Base-by-base conservation (phyloP, 2,329 filamentous ascomycete species). In the Fusarium odoratissimum region DNA sequence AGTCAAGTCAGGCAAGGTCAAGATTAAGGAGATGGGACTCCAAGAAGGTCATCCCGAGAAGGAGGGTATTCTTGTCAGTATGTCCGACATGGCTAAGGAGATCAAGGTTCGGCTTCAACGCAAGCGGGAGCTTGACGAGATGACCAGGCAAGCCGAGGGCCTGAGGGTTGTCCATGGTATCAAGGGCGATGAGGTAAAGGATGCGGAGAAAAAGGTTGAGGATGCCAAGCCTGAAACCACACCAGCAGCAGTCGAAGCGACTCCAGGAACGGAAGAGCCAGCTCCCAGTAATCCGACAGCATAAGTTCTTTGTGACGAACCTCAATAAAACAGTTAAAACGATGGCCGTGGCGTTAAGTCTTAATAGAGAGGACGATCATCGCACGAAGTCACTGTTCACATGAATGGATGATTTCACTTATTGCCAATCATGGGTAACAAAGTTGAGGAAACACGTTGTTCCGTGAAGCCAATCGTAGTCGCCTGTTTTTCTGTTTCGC, bases 1-100 rank as follows among this genome's bases (percentile, higher is more conserved):
- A 83, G 85, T 97, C 44, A 91, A 91, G 67, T 87, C 90, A 31
- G 95, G 95, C 59, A 92, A 97, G 81, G 92, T 97, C 75, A 94
- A 93, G 83, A 88, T 98, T 80, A 98, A 98, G 90, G 91, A 85
- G 88, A 83, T 87, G 82, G 85, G 94, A 49, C 86, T 97, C 62
- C 88, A 89, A 7, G 92, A 96, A 44, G 94, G 91, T 31, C 93
- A 98, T 86, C 91, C 94, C 0, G 94, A 97, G 81, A 97, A 98
- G 85, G 93, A 97, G 67, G 95, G 95, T 55, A 88, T 95, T 45
- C 83, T 95, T 63, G 90, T 98, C 28, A 85, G 91, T 59, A 86
- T 92, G 72, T 83, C 82, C 37, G 86, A 91, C 61, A 83, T 95
- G 78, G 89, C 91, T 6, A 80, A 84, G 17, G 92, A 94, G 81